Evolutionary conservation across 2,329 filamentous ascomycete genomes (phyloP), one percentile per base, ranked within the genome.

Genomic region (Byssoonygena ceratinophila): DNA sequence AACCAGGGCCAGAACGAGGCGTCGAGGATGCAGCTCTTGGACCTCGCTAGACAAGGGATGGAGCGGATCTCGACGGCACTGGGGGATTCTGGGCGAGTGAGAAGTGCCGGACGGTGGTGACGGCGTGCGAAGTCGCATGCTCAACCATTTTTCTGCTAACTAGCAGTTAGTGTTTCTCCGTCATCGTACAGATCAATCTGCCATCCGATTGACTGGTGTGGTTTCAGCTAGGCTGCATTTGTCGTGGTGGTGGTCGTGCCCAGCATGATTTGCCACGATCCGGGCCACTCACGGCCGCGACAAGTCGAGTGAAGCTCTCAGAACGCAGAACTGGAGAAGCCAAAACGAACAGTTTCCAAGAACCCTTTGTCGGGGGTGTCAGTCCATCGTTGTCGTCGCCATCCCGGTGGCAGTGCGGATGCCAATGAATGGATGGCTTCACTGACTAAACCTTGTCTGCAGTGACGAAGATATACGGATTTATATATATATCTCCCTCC

Each of bases 111-210:
- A 7, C 3, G 3, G 14, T 34, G 3, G 32, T 9, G 32, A 51
- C 27, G 31, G 27, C 20, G 7, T 32, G 20, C 5, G 44, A 37
- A 2, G 45, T 52, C 49, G 49, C 49, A 52, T 52, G 49, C 49
- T 52, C 49, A 49, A 50, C 25, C 39, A 3, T 22, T 39, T 49
- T 50, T 12, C 12, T 31, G 7, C 12, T 34, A 5, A 5, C 11
- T 29, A 11, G 5, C 11, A 5, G 4, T 29, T 29, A 29, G 27
- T 11, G 25, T 1, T 16, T 27, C 23, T 39, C 39, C 49, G 40
- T 45, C 49, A 45, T 46, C 31, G 16, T 27, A 37, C 41, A 45
- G n/a, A 23, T 11, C 18, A 27, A 12, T n/a, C 23, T 20, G 22
- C 34, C 18, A 41, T 29, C 46, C 34, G 47, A 51, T 51, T 51